Percentiles rank a stretch among this genome's conserved stretches.
Evolutionary conservation across 2,329 filamentous ascomycete species (phyloP).

Genomic region (Ascochyta koolunga): DNA sequence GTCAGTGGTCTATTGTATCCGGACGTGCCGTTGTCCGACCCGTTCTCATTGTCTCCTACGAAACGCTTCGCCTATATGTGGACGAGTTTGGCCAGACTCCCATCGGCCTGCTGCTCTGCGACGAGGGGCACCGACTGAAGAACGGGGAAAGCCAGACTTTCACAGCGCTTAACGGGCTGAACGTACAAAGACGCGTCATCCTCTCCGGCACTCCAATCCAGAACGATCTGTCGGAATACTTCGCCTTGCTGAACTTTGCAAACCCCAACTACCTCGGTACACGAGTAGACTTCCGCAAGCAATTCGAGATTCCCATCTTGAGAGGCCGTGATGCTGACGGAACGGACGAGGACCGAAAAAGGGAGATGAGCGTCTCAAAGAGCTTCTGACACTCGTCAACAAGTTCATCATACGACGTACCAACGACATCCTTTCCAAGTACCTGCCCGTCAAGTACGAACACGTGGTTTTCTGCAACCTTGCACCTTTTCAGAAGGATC

Average conservation of each 20-base stretch:
- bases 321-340: constrained; percentile 90
- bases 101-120: constrained; percentile 91
- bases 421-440: constrained; percentile 97
- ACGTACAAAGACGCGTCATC: constrained; percentile 90
- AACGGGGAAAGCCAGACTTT: constrained; percentile 97
- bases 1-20: constrained; percentile 91
- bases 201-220: constrained; percentile 97
- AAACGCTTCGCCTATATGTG: constrained; percentile 89
- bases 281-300: constrained; percentile 88
- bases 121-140: constrained; percentile 95
- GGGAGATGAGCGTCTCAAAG: constrained; percentile 81
- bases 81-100: constrained; percentile 87
- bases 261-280: constrained; percentile 92
- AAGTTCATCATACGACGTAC: constrained; percentile 98
- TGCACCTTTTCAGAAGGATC: constrained; percentile 85
- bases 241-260: constrained; percentile 92
- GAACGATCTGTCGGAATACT: constrained; percentile 98
- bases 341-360: constrained; percentile 80
- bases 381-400: constrained; percentile 86
- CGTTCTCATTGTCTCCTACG: constrained; percentile 97
- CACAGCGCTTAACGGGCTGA: constrained; percentile 84
- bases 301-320: constrained; percentile 90
- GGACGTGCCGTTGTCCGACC: constrained; percentile 90
- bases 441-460: constrained; percentile 97
- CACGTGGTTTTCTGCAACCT: constrained; percentile 98